Percentiles rank a stretch among this genome's conserved stretches.
Conservation (phyloP, 805 yeast genomes). For the Hanseniaspora clermontiae region DNA sequence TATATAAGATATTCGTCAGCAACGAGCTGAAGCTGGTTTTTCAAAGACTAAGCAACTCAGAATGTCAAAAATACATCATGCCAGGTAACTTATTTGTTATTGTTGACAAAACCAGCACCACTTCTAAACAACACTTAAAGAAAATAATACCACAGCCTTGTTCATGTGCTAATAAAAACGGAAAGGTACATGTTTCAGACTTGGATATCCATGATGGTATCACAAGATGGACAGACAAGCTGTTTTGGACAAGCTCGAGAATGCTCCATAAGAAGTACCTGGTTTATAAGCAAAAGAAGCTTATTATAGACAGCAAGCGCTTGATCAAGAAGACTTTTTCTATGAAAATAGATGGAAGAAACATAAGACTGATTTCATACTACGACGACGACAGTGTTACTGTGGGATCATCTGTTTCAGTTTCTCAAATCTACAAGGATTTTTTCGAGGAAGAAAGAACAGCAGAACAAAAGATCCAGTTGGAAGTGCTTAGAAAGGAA, state of each 20-base stretch:
- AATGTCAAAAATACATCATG: too few relatives aligned
- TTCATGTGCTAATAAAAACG: too few relatives aligned
- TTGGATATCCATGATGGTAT: constrained; percentile 27
- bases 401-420: background rate
- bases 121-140: too few relatives aligned
- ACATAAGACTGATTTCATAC: constrained; percentile 10
- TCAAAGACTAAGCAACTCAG: too few relatives aligned
- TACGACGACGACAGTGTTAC: constrained; percentile 2
- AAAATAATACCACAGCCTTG: too few relatives aligned
- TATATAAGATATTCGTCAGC: too few relatives aligned
- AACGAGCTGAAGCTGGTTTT: too few relatives aligned
- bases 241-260: constrained; percentile 84
- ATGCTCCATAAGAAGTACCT: constrained; percentile 66
- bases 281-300: constrained; percentile 55
- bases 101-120: too few relatives aligned
- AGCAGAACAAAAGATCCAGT: background rate
- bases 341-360: constrained; percentile 7
- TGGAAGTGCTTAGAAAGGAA: constrained; percentile 4
- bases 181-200: too few relatives aligned
- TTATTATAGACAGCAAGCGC: constrained; percentile 26
- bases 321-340: constrained; percentile 13
- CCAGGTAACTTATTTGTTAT: too few relatives aligned
- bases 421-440: background rate
- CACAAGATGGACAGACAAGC: constrained; percentile 94
- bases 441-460: background rate